Conservation (phyloP, 768 basidiomycete genomes). For the Podaxis sp. region DNA sequence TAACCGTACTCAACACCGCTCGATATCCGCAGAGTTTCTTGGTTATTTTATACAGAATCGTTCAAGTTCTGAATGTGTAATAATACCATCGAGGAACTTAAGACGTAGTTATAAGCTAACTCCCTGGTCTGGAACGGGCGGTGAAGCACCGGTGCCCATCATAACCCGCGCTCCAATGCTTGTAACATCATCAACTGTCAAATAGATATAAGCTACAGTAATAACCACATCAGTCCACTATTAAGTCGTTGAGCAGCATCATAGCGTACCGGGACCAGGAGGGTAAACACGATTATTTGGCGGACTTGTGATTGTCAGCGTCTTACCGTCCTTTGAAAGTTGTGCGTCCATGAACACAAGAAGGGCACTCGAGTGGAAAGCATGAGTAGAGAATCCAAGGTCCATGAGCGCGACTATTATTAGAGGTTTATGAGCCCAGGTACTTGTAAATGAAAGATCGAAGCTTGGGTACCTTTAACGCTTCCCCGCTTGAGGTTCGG, state of each 20-base stretch:
- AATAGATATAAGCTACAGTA: background rate
- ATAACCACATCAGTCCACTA: background rate
- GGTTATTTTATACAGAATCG: too few relatives aligned
- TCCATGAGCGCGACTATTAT: slow-evolving; percentile 36
- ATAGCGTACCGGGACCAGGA: slow-evolving; percentile 34
- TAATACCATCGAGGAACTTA: too few relatives aligned
- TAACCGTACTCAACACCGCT: too few relatives aligned
- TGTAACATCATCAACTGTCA: slow-evolving; percentile 20
- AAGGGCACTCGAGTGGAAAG: slow-evolving; percentile 37
- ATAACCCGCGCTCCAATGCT: slow-evolving; percentile 36
- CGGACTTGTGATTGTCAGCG: slow-evolving; percentile 33
- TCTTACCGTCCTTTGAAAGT: slow-evolving; percentile 29
- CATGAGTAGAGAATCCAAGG: slow-evolving; percentile 41
- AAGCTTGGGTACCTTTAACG: slow-evolving; percentile 27
- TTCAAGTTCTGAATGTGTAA: too few relatives aligned
- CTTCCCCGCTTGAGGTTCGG: slow-evolving; percentile 21
- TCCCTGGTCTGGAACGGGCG: slow-evolving; percentile 36
- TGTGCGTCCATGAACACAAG: slow-evolving; percentile 34
- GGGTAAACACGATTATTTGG: slow-evolving; percentile 36
- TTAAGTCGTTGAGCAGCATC: background rate
- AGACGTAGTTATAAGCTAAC: slow-evolving; percentile 1
- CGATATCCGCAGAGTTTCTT: too few relatives aligned
- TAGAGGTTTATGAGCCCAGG: background rate
- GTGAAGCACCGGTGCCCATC: slow-evolving; percentile 37
- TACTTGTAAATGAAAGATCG: too few relatives aligned